Conservation (phyloP, 768 basidiomycete genomes). For the Leccinellum albellum region DNA sequence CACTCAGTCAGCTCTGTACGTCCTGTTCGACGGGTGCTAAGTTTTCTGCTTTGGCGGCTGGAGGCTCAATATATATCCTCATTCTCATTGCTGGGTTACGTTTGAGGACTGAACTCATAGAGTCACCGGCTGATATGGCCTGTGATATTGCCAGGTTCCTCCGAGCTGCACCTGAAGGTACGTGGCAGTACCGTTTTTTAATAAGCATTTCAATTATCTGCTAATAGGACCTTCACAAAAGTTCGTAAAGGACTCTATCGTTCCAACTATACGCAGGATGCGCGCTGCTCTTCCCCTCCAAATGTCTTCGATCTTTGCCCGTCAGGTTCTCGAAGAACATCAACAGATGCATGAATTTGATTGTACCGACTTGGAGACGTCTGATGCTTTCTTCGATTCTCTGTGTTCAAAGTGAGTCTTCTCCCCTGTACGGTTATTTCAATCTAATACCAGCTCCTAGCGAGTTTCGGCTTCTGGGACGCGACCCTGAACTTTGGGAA, state of each 20-base stretch:
- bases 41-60: too few species aligned
- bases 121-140: neutral
- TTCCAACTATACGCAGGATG: neutral
- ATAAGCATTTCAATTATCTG: too few species aligned
- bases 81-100: neutral
- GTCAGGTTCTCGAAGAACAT: neutral
- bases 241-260: neutral
- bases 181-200: neutral
- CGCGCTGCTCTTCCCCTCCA: neutral
- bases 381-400: neutral
- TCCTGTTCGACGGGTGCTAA: too few species aligned
- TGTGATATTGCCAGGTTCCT: neutral
- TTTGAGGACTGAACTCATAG: neutral
- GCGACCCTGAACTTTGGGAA: neutral
- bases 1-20: too few species aligned
- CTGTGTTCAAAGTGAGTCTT: neutral
- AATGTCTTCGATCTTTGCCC: neutral
- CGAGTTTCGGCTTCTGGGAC: neutral
- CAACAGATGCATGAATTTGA: neutral
- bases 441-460: neutral
- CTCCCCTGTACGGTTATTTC: too few species aligned
- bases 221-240: too few species aligned
- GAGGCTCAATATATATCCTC: too few species aligned
- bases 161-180: neutral
- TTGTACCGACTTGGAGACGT: neutral